Conservation (phyloP, 2,329 filamentous ascomycete species). For the Sporothrix humicola region DNA sequence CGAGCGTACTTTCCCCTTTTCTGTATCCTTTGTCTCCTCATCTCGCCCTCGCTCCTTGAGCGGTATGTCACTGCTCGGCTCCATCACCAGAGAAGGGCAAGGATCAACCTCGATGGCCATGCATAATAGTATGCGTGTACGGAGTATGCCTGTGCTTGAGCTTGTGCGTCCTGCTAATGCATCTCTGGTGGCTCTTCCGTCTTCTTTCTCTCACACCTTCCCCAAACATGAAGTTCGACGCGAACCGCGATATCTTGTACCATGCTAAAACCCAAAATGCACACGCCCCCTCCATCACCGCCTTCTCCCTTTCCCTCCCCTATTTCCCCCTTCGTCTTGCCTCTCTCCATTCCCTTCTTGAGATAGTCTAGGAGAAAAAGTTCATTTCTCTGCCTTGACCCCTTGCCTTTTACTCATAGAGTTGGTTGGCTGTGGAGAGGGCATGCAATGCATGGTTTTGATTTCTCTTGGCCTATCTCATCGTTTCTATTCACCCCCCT, state of each 20-base stretch:
- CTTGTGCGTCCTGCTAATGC: not conserved
- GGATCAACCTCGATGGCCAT: not conserved
- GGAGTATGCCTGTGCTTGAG: not conserved
- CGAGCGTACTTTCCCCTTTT: not conserved
- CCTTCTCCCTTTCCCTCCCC: not conserved
- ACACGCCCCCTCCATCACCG: slow-evolving; percentile 19
- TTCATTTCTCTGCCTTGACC: not conserved
- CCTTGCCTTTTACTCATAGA: not conserved
- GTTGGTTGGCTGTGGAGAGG: not conserved
- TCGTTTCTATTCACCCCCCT: not conserved
- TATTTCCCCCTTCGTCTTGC: not conserved
- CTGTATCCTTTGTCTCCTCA: not conserved
- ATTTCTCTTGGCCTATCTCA: not conserved
- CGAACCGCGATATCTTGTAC: not conserved
- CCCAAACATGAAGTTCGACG: not conserved
- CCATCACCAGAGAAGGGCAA: not conserved
- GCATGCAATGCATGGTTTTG: not conserved
- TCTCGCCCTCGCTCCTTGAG: not conserved
- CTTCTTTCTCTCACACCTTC: not conserved
- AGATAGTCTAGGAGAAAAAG: not conserved
- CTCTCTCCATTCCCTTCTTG: not conserved
- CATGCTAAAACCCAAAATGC: not conserved
- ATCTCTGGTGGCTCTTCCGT: not conserved
- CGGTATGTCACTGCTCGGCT: slow-evolving; percentile 8
- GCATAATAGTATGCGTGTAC: not conserved